phyloP scores from a whole-genome alignment of 768 basidiomycete species.

The Amanita rubescens region DNA sequence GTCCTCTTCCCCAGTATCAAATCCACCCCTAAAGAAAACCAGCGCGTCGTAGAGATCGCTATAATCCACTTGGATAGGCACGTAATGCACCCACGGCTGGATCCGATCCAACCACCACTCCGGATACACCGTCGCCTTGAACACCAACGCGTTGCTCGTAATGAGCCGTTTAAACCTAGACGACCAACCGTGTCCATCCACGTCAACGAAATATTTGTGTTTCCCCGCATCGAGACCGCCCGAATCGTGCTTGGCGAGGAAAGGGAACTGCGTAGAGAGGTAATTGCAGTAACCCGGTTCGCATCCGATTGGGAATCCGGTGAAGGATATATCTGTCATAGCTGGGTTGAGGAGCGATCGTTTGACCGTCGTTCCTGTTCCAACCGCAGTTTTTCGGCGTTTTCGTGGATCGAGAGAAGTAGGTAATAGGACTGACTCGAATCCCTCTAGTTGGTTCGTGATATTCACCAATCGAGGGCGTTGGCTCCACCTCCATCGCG shows the following conservation, averaged over 20 bases:
- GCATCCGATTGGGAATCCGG: slow-evolving; percentile 36
- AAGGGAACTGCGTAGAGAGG: slow-evolving; percentile 40
- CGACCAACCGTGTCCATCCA: slow-evolving; percentile 59
- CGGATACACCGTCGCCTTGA: slow-evolving; percentile 61
- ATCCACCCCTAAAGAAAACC: slow-evolving; percentile 56
- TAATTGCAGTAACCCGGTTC: slow-evolving; percentile 32
- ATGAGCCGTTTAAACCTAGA: slow-evolving; percentile 54
- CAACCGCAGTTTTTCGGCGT: slow-evolving; percentile 14
- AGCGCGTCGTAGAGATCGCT: slow-evolving; percentile 58
- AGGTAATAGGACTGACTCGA: slow-evolving; percentile 27
- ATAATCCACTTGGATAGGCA: slow-evolving; percentile 54
- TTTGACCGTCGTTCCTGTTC: slow-evolving; percentile 23
- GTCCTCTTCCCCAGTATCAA: slow-evolving; percentile 12
- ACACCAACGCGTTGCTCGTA: slow-evolving; percentile 49
- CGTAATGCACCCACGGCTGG: slow-evolving; percentile 64
- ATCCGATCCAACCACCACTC: slow-evolving; percentile 58
- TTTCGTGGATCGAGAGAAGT: background rate
- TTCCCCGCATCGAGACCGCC: slow-evolving; percentile 33
- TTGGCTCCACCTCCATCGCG: slow-evolving; percentile 41
- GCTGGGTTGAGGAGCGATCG: slow-evolving; percentile 35
- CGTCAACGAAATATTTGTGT: slow-evolving; percentile 54
- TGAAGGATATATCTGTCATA: slow-evolving; percentile 50
- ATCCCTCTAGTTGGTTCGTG: slow-evolving; percentile 27
- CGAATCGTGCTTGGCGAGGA: slow-evolving; percentile 28
- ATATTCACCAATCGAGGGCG: slow-evolving; percentile 35